These are phyloP conservation scores for Orbilia oligospora DNA, from an alignment of 2,329 filamentous ascomycete genomes.

Conservation along the genomic window DNA sequence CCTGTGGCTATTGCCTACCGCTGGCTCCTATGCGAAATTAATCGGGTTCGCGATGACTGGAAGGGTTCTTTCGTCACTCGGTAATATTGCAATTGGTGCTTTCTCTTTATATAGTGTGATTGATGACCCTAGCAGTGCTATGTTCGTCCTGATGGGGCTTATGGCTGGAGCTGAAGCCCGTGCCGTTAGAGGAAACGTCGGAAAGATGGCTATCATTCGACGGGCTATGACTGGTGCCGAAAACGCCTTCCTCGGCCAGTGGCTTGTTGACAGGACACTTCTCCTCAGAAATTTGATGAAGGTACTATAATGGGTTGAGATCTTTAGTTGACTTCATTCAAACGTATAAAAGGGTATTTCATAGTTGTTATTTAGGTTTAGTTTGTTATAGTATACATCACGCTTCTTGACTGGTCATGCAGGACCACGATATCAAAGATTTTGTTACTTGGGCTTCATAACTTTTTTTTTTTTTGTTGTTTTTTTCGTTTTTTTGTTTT, in stretches of 20 bases:
- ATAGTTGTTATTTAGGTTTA: too few relatives aligned
- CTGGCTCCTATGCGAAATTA: not conserved
- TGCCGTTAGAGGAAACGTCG: not conserved
- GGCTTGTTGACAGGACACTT: conserved; percentile 10
- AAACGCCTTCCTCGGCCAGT: conserved; percentile 9
- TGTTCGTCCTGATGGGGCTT: conserved; percentile 1
- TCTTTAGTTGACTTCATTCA: not conserved
- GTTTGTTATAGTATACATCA: too few relatives aligned
- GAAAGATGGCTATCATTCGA: conserved; percentile 12
- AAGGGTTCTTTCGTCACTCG: not conserved
- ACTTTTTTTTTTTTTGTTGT: too few relatives aligned
- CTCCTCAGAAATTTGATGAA: not conserved
- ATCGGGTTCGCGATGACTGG: conserved; percentile 5
- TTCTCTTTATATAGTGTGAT: conserved; percentile 20
- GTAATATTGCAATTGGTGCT: not conserved
- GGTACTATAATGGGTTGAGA: not conserved
- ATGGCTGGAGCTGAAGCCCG: conserved; percentile 3
- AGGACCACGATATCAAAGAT: too few relatives aligned
- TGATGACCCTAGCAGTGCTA: conserved; percentile 14
- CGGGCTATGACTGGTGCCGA: conserved; percentile 18
- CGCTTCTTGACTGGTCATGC: too few relatives aligned
- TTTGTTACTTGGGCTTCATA: too few relatives aligned
- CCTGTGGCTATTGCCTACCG: conserved; percentile 12
- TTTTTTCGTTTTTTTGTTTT: too few relatives aligned
- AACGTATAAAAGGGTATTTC: too few relatives aligned